phyloP scores from a whole-genome alignment of 2,329 filamentous ascomycete species.

The Ophiocordyceps camponoti-floridani region DNA sequence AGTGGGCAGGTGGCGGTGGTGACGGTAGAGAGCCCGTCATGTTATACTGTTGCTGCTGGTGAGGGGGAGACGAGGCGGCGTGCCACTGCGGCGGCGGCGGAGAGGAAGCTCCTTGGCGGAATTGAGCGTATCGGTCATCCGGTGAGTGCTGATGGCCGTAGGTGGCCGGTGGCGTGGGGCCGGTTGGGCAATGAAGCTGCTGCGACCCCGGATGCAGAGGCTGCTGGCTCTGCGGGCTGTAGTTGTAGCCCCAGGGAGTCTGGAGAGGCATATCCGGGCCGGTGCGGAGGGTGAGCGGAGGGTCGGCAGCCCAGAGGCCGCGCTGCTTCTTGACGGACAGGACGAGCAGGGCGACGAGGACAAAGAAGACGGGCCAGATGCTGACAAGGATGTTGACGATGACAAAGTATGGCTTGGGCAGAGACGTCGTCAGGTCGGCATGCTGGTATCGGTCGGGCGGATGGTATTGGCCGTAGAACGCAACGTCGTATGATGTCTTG shows the following conservation, averaged over 20 bases:
- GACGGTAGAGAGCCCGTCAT: neutral
- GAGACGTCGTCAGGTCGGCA: neutral
- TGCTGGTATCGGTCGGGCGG: neutral
- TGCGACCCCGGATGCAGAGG: constrained; percentile 2
- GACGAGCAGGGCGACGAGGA: constrained; percentile 9
- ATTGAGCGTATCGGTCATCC: neutral
- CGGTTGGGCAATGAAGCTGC: neutral
- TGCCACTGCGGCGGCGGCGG: neutral
- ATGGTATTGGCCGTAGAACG: constrained; percentile 2
- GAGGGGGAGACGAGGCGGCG: neutral
- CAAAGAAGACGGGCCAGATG: constrained; percentile 9
- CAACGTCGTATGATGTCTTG: constrained; percentile 8
- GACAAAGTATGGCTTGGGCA: constrained; percentile 2
- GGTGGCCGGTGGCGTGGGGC: neutral
- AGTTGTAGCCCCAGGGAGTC: constrained; percentile 6
- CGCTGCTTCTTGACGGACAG: constrained; percentile 9
- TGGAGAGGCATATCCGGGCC: constrained; percentile 2
- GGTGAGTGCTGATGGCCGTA: neutral
- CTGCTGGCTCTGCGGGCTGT: constrained; percentile 3
- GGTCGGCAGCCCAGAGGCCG: constrained; percentile 10
- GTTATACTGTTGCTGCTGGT: neutral
- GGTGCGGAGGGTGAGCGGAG: constrained; percentile 1
- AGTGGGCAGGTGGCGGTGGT: constrained; percentile 8
- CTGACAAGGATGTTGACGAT: constrained; percentile 9
- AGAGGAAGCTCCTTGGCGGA: neutral